These are phyloP conservation scores for Pinus taeda DNA, from an alignment of 75 land plant species.

Conservation along the genomic window DNA sequence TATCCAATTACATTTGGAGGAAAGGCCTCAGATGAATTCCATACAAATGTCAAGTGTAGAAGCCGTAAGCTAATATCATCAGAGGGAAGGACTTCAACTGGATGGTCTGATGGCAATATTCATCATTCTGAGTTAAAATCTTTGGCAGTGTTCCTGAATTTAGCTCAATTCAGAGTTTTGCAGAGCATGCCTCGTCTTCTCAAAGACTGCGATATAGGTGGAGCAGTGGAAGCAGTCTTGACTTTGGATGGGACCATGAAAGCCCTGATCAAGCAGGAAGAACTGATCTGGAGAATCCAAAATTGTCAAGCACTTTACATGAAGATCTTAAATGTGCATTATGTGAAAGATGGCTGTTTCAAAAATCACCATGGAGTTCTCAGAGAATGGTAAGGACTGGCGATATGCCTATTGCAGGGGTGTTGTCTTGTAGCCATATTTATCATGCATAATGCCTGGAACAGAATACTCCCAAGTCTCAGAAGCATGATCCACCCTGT, in stretches of 20 bases:
- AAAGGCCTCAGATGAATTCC: slow-evolving; percentile 9
- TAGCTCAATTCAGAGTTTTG: neutral
- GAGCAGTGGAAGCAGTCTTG: slow-evolving; percentile 46
- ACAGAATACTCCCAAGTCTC: slow-evolving; percentile 55
- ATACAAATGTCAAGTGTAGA: neutral
- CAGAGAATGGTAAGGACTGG: slow-evolving; percentile 58
- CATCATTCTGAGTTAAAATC: no score
- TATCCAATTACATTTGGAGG: slow-evolving; percentile 34
- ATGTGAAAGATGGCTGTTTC: slow-evolving; percentile 42
- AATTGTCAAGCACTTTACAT: slow-evolving; percentile 3
- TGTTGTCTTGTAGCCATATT: slow-evolving; percentile 67
- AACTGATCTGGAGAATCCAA: slow-evolving; percentile 11
- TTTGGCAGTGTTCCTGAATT: no score
- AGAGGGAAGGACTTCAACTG: neutral
- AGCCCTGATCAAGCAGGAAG: slow-evolving; percentile 30
- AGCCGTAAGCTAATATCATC: neutral
- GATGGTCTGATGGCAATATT: no score
- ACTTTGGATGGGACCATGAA: slow-evolving; percentile 13
- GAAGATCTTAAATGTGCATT: slow-evolving; percentile 35
- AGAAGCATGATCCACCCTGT: slow-evolving; percentile 77
- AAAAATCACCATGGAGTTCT: slow-evolving; percentile 83
- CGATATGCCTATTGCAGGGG: slow-evolving; percentile 79
- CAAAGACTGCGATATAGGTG: slow-evolving; percentile 42
- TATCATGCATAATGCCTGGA: slow-evolving; percentile 84
- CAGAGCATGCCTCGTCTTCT: slow-evolving; percentile 34